These are phyloP conservation scores for Scorias spongiosa DNA, from an alignment of 2,329 filamentous ascomycete genomes.

Conservation along the genomic window DNA sequence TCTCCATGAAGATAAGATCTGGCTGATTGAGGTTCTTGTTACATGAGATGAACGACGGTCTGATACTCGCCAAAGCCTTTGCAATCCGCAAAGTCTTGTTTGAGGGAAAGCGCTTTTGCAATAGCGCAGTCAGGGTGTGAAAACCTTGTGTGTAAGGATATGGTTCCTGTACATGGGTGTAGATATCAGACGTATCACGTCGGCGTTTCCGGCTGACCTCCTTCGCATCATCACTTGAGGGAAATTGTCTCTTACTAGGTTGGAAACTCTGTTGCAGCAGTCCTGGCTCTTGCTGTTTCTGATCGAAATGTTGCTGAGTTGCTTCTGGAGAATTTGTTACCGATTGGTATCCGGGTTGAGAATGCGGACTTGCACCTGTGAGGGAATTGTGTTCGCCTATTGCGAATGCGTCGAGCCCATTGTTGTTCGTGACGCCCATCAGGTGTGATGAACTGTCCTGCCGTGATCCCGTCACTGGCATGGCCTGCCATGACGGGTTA, in stretches of 20 bases:
- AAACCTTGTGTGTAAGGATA: constrained; percentile 86
- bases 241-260: constrained; percentile 15
- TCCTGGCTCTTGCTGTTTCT: constrained; percentile 13
- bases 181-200: constrained; percentile 69
- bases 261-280: constrained; percentile 18
- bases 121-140: constrained; percentile 68
- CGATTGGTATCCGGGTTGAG: constrained; percentile 32
- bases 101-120: constrained; percentile 62
- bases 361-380: constrained; percentile 42
- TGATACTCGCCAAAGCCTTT: constrained; percentile 73
- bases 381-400: constrained; percentile 44
- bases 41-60: constrained; percentile 84
- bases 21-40: constrained; percentile 76
- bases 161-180: constrained; percentile 76
- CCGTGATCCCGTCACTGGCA: constrained; percentile 23
- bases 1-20: constrained; percentile 94
- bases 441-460: constrained; percentile 27
- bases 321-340: constrained; percentile 15
- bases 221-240: constrained; percentile 13
- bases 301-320: constrained; percentile 16
- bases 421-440: constrained; percentile 27
- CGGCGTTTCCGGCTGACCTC: constrained; percentile 31
- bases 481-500: constrained; percentile 17
- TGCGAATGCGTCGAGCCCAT: constrained; percentile 38
- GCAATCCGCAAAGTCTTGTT: constrained; percentile 71